Base-by-base conservation (phyloP, 208 protist species). In the Trypanosoma brucei region DNA sequence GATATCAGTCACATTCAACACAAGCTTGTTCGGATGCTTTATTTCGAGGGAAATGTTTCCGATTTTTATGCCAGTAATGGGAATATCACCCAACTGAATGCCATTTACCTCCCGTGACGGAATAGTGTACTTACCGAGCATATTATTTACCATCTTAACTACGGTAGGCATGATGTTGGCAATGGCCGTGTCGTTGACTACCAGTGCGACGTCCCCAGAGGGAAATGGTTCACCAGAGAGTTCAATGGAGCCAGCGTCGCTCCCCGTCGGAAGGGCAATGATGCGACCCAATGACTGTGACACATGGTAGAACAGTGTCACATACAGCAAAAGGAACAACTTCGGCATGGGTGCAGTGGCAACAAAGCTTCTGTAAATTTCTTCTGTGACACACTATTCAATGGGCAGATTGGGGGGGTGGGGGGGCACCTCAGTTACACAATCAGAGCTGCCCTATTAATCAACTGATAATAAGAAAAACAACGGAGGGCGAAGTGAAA, bases 21-120 rank as follows among this genome's bases (percentile, higher is more conserved):
- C 59, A 7, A 89, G 9, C 48, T 82, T 62, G 8, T 76, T 62
- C 44, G 68, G 48, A 30, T 57, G 58, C 2, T 65, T 66, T 39
- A 67, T 59, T 2, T 57, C 67, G 1, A 83, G 55, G 13, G 51
- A 37, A 8, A 76, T 46, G 13, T 22, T 52, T 2, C 57, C 44
- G 6, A 89, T 2, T 2, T 14, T 45, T 44, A 92, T 78, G 40
- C 72, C 34, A 14, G 44, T 57, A 54, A 92, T 63, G 11, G 66
- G 5, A 65, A 92, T 89, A 7, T 36, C 4, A 42, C 76, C 80
- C 40, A 89, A 62, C 37, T 72, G 68, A 53, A 81, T 50, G 22
- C 81, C 68, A 37, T 69, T 55, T 1, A 78, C 54, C 22, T 65
- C 38, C n/a, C 80, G 69, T 31, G 57, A 30, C 0, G 86, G 80